Evolutionary conservation across 306 rosid genomes (phyloP).

Genomic region (Cercis canadensis): DNA sequence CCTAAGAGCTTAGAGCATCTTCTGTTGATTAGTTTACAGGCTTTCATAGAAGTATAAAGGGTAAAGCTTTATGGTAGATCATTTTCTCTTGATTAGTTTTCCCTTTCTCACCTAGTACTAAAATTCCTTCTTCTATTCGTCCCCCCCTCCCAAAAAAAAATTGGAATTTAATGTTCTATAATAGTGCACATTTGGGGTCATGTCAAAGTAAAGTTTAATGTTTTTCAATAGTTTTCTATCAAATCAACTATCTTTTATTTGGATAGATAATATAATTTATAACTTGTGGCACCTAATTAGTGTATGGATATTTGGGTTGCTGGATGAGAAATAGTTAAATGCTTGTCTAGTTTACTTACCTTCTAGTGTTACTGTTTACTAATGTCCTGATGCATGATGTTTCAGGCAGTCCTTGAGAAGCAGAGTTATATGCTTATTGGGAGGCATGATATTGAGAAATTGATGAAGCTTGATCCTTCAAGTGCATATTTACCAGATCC

Average conservation of each 20-base stretch:
- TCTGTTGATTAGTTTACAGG: no score
- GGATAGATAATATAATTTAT: not conserved
- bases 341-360: constrained; percentile 12
- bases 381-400: constrained; percentile 34
- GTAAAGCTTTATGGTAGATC: no score
- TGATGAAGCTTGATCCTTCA: constrained; percentile 88
- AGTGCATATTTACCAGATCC: constrained; percentile 75
- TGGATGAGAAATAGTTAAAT: not conserved
- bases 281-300: not conserved
- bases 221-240: not conserved
- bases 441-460: constrained; percentile 91
- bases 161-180: not conserved
- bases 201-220: not conserved
- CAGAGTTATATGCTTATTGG: constrained; percentile 99
- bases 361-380: constrained; percentile 16
- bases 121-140: no score
- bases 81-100: no score
- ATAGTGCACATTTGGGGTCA: not conserved
- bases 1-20: no score
- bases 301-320: not conserved
- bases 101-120: no score
- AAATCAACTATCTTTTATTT: not conserved
- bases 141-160: not conserved
- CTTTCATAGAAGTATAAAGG: no score
- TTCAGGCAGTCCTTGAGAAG: constrained; percentile 98